A percentile compares a stretch with the other conserved stretches of the same genome.
phyloP scores from a whole-genome alignment of 805 yeast genomes.

The Osmozyma mogii region DNA sequence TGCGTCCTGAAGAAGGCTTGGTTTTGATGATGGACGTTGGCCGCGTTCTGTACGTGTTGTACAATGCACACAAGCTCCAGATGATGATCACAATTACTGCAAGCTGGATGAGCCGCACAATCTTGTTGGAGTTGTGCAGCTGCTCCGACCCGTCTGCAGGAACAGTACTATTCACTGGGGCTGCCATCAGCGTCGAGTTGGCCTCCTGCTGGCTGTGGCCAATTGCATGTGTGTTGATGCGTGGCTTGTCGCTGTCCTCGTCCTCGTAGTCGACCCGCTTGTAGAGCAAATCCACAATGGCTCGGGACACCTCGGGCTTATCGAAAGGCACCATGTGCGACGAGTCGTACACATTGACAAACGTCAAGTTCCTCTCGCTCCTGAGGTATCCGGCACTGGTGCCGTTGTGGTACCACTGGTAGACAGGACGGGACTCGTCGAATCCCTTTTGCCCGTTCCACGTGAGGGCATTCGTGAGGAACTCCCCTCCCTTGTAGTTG shows the following conservation, averaged over 20 bases:
- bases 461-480: conserved; percentile 48
- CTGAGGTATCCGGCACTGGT: conserved; percentile 30
- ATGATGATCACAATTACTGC: conserved; percentile 28
- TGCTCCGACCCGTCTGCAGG: background rate
- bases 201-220: background rate
- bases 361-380: conserved; percentile 64
- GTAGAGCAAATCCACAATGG: conserved; percentile 50
- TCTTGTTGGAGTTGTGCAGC: conserved; percentile 10
- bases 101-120: conserved; percentile 34
- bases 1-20: conserved; percentile 21
- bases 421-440: conserved; percentile 20
- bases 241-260: conserved; percentile 12
- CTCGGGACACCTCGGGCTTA: conserved; percentile 59
- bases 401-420: conserved; percentile 40
- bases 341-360: conserved; percentile 63
- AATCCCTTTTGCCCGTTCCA: conserved; percentile 55
- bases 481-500: conserved; percentile 69
- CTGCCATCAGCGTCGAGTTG: background rate
- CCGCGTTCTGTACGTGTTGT: conserved; percentile 27
- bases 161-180: background rate
- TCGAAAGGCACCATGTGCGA: conserved; percentile 96
- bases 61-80: conserved; percentile 35
- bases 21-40: conserved; percentile 37
- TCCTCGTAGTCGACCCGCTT: conserved; percentile 9
- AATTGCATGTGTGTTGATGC: background rate